Percentiles rank a stretch among this genome's conserved stretches.
Conservation (phyloP, 805 yeast genomes). For the Wickerhamomyces bovis region DNA sequence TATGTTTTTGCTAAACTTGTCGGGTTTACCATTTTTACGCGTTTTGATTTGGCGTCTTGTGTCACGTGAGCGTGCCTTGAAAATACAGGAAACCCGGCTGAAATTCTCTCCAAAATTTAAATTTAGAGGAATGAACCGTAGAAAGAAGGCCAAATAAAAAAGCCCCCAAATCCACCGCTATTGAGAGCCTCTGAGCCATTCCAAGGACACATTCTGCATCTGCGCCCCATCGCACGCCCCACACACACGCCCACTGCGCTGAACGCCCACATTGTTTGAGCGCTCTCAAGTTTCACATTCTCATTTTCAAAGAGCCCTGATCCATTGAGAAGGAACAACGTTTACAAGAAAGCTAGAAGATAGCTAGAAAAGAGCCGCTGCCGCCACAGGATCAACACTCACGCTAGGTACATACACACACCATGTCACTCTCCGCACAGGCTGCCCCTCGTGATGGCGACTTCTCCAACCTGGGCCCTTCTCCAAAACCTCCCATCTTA, state of each 20-base stretch:
- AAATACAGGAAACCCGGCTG: neutral
- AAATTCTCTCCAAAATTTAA: too few relatives aligned
- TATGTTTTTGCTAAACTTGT: too few relatives aligned
- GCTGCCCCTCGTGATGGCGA: slow-evolving; percentile 35
- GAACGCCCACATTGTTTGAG: neutral
- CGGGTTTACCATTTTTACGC: neutral
- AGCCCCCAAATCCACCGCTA: neutral
- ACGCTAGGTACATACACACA: too few relatives aligned
- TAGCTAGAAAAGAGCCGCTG: too few relatives aligned
- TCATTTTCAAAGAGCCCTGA: neutral
- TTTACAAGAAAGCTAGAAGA: too few relatives aligned
- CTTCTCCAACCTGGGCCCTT: slow-evolving; percentile 50
- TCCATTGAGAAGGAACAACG: neutral
- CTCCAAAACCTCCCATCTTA: slow-evolving; percentile 43
- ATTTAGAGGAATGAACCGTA: too few relatives aligned
- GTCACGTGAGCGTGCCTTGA: neutral
- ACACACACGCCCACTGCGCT: too few relatives aligned
- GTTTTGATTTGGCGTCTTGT: neutral
- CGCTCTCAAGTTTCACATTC: neutral
- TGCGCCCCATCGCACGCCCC: neutral
- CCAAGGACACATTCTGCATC: neutral
- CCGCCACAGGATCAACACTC: too few relatives aligned
- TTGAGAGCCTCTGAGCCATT: neutral
- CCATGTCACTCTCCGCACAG: slow-evolving; percentile 2
- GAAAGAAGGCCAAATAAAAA: neutral